These are phyloP conservation scores for Termitomyces sp. DNA, from an alignment of 768 basidiomycete genomes.

Conservation along the genomic window DNA sequence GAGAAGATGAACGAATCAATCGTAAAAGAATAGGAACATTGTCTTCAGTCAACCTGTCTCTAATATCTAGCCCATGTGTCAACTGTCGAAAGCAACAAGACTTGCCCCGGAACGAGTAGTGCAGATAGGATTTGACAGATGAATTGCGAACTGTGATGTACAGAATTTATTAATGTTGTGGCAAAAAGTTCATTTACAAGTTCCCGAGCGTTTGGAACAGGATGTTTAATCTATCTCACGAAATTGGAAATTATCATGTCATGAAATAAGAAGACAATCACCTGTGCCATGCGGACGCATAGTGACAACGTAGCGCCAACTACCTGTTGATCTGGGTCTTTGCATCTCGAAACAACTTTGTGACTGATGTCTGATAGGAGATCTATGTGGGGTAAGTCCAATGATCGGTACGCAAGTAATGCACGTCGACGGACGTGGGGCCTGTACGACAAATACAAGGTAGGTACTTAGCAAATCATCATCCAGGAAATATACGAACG, in stretches of 20 bases:
- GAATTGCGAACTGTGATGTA: slow-evolving; percentile 8
- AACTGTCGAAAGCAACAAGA: background rate
- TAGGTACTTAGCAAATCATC: background rate
- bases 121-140: slow-evolving; percentile 19
- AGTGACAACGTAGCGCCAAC: slow-evolving; percentile 38
- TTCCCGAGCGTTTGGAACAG: background rate
- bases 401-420: slow-evolving; percentile 48
- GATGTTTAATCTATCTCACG: background rate
- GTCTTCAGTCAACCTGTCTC: slow-evolving; percentile 15
- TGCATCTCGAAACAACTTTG: slow-evolving; percentile 32
- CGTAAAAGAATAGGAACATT: slow-evolving; percentile 19
- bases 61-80: background rate
- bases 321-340: slow-evolving; percentile 39
- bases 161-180: background rate
- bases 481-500: slow-evolving; percentile 50
- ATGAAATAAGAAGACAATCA: slow-evolving; percentile 2
- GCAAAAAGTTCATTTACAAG: slow-evolving; percentile 9
- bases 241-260: background rate
- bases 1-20: slow-evolving; percentile 20
- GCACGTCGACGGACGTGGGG: slow-evolving; percentile 55
- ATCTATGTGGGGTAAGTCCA: slow-evolving; percentile 41
- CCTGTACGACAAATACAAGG: slow-evolving; percentile 28
- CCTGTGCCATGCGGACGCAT: slow-evolving; percentile 20
- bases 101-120: slow-evolving; percentile 25
- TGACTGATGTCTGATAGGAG: slow-evolving; percentile 36